Evolutionary conservation across 352 stramenopile species (phyloP), one percentile per base, ranked within the genome.

Genomic region (Pseudoperonospora humuli): DNA sequence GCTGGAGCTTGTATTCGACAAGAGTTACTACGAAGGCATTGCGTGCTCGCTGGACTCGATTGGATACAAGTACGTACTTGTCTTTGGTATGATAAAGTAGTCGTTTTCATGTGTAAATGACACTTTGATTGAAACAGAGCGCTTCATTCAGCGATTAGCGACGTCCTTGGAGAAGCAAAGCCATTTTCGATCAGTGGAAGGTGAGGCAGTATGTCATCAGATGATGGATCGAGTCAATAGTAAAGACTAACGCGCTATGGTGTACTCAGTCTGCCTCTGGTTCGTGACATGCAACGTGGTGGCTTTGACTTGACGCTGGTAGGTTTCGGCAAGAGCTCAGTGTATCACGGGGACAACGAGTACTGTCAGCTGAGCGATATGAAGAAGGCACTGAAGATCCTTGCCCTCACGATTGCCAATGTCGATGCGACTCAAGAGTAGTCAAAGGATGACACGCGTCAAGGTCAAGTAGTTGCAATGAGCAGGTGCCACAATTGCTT

Each of bases 271-370:
- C 28, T 89, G 46, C 75, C 79, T 2, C 62, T 92, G 5, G 78
- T 87, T 29, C 78, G 79, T 15, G 75, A 85, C 45, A 69, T 94
- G 37, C 75, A 89, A 46, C 79, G 81, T 42, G 65, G 49, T 13
- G 77, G 80, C 27, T 75, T 86, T 20, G 80, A 92, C 45, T 50
- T 89, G 48, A 86, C 70, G 8, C 75, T 92, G 17, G 64, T 84
- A 14, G 75, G 75, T 33, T 92, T 88, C 40, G 77, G 77, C 42
- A 83, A 84, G 59, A 88, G 70, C 48, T 67, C 77, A 0, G 75
- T 88, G 19, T 95, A 97, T 55, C 88, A 96, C 63, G 88, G 83
- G 10, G 86, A 97, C 62, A 96, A 97, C 56, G 88, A 97, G 59
- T 95, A 83, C 64, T 95, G 84, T 42, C 65, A 53, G 36, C 59